phyloP scores from a whole-genome alignment of 1,139 yeast genomes.

The Geotrichum candidum region DNA sequence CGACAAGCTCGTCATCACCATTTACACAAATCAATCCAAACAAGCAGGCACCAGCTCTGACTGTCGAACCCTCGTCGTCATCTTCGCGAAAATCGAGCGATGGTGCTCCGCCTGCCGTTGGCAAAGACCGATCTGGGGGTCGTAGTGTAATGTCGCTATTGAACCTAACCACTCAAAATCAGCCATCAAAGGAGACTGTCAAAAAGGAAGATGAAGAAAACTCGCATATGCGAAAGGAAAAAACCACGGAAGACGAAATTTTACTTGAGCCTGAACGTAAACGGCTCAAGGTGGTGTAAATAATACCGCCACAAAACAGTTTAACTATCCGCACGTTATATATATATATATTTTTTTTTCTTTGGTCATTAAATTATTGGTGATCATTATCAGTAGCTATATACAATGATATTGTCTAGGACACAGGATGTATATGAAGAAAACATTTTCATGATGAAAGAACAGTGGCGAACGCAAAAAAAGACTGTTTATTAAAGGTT shows the following conservation, averaged over 20 bases:
- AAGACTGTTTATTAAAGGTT: background rate
- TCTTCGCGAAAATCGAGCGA: background rate
- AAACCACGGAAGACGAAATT: background rate
- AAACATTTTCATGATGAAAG: conserved; percentile 2
- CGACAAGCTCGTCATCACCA: background rate
- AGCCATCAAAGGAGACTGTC: background rate
- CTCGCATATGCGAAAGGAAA: background rate
- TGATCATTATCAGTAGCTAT: conserved; percentile 9
- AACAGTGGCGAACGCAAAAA: background rate
- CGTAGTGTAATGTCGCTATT: conserved; percentile 10
- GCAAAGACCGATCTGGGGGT: conserved; percentile 9
- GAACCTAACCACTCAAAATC: conserved; percentile 4
- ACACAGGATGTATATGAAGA: conserved; percentile 1
- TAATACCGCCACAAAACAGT: background rate
- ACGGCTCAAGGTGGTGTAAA: conserved; percentile 9
- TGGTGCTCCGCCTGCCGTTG: background rate
- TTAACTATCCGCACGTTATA: background rate
- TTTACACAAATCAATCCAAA: background rate
- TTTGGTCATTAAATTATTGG: background rate
- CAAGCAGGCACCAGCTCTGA: background rate
- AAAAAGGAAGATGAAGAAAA: background rate
- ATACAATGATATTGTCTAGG: conserved; percentile 1
- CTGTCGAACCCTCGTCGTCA: conserved; percentile 3
- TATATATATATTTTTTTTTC: background rate
- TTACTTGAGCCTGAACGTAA: conserved; percentile 11